Evolutionary conservation across 441 rosid species (phyloP).

Genomic region (Hura crepitans): DNA sequence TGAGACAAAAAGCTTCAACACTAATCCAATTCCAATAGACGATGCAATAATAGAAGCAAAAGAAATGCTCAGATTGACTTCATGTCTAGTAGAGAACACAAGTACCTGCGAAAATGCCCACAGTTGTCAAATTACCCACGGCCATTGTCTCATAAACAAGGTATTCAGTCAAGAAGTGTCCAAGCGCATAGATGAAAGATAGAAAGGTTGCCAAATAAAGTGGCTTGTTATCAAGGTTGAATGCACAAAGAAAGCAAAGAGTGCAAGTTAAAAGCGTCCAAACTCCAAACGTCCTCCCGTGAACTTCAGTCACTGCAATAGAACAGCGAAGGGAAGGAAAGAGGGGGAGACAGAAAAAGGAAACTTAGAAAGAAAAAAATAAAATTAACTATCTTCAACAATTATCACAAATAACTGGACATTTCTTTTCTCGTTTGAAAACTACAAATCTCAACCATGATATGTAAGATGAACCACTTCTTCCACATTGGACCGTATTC

Average conservation of each 20-base stretch:
- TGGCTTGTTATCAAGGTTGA: slow-evolving; percentile 71
- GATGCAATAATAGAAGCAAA: slow-evolving; percentile 1
- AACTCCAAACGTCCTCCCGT: slow-evolving; percentile 90
- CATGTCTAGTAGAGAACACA: neutral
- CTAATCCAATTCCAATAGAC: neutral
- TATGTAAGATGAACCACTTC: neutral
- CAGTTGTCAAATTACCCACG: slow-evolving; percentile 61
- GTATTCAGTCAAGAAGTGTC: slow-evolving; percentile 81
- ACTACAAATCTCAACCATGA: neutral
- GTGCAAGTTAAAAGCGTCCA: slow-evolving; percentile 96
- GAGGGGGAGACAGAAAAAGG: neutral
- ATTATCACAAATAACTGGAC: neutral
- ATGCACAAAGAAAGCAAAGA: slow-evolving; percentile 88
- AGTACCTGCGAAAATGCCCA: slow-evolving; percentile 73
- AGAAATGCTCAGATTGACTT: neutral
- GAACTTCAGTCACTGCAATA: slow-evolving; percentile 84
- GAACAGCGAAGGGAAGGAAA: neutral
- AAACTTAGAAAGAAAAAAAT: too few species aligned
- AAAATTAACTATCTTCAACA: neutral
- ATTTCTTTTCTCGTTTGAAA: neutral
- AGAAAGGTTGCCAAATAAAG: slow-evolving; percentile 74
- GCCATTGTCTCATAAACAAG: slow-evolving; percentile 76
- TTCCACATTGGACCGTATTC: neutral
- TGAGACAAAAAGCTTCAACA: too few species aligned
- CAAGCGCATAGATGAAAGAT: slow-evolving; percentile 79